A percentile compares a stretch with the other conserved stretches of the same genome.
Conservation (phyloP, 2,329 filamentous ascomycete species). For the Sporothrix protearum region DNA sequence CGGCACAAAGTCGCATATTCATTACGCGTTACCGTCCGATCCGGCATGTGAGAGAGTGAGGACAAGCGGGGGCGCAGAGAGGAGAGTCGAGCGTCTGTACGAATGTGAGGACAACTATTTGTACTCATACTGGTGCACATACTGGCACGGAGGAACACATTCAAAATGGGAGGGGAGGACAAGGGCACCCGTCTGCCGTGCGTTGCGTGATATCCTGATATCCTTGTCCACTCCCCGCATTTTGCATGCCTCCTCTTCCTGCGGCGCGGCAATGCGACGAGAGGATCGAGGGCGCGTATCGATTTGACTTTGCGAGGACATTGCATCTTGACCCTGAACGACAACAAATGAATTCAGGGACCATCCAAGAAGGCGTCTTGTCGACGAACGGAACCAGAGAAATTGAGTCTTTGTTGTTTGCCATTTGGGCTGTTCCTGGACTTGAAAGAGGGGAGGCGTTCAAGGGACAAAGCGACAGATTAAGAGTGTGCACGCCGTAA, state of each 20-base stretch:
- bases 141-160: too few species aligned
- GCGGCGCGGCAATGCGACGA: not conserved
- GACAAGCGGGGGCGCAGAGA: not conserved
- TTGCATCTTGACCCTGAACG: not conserved
- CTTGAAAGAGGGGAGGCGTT: not conserved
- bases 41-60: not conserved
- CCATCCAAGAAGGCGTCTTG: not conserved
- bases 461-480: not conserved
- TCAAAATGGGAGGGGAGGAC: too few species aligned
- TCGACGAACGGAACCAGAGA: not conserved
- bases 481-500: not conserved
- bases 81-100: not conserved
- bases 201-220: not conserved
- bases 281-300: not conserved
- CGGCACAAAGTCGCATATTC: not conserved
- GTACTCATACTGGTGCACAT: not conserved
- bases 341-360: not conserved
- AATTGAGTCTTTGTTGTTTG: not conserved
- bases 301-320: too few species aligned
- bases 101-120: too few species aligned
- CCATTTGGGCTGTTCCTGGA: constrained; percentile 15
- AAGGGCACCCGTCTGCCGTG: constrained; percentile 7
- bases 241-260: not conserved
- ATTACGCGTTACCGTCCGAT: not conserved
- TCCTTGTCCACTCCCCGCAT: constrained; percentile 8